These are phyloP conservation scores for Tulasnella sp. DNA, from an alignment of 768 basidiomycete genomes.

Conservation along the genomic window DNA sequence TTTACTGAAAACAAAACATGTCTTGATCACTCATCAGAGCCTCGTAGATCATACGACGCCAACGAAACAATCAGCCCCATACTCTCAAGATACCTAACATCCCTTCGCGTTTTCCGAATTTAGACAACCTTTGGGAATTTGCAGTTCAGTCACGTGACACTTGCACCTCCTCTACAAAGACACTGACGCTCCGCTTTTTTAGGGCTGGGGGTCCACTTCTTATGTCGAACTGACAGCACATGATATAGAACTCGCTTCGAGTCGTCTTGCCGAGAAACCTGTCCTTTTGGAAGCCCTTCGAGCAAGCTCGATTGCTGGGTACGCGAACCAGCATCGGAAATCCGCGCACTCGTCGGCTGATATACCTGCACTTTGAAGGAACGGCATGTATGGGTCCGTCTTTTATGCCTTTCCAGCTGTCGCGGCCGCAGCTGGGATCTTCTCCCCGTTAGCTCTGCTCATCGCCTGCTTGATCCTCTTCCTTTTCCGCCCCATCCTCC, in stretches of 20 bases:
- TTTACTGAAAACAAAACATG: background rate
- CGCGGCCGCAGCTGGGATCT: conserved; percentile 57
- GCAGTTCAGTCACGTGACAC: conserved; percentile 41
- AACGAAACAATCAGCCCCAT: conserved; percentile 47
- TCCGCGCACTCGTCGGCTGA: conserved; percentile 55
- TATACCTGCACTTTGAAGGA: background rate
- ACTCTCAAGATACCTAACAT: conserved; percentile 42
- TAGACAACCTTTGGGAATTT: conserved; percentile 65
- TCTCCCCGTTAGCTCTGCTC: conserved; percentile 45
- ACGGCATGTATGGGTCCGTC: conserved; percentile 36
- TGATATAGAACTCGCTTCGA: conserved; percentile 39
- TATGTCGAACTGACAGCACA: conserved; percentile 47
- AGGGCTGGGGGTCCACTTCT: conserved; percentile 56
- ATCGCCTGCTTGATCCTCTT: conserved; percentile 59
- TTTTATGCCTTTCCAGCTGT: conserved; percentile 69
- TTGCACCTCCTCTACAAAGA: background rate
- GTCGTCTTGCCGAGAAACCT: conserved; percentile 37
- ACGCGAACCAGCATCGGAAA: conserved; percentile 60
- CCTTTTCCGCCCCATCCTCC: conserved; percentile 72
- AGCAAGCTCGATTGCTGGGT: conserved; percentile 46
- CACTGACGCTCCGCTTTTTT: background rate
- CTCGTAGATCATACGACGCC: conserved; percentile 51
- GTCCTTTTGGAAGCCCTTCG: conserved; percentile 55
- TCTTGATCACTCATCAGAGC: background rate
- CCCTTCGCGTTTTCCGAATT: conserved; percentile 60